phyloP scores from a whole-genome alignment of 345 rosid species.

The Hypericum androsaemum region DNA sequence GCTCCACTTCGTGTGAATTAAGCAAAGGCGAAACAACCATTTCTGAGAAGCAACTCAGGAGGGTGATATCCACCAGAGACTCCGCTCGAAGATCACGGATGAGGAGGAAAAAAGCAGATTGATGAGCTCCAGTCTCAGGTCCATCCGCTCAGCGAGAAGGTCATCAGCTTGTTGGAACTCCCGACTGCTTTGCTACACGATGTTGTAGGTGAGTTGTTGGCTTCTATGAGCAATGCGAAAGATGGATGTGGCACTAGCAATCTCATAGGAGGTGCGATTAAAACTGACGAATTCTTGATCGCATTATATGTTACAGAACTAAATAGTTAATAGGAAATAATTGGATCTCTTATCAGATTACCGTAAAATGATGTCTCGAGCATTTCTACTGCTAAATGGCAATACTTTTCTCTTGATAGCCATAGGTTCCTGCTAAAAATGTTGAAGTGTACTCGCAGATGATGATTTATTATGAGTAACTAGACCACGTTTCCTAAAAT shows the following conservation, averaged over 20 bases:
- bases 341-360: not conserved
- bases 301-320: conserved; percentile 1
- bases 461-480: no score
- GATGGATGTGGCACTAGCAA: conserved; percentile 15
- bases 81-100: conserved; percentile 64
- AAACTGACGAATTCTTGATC: conserved; percentile 12
- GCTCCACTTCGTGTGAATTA: conserved; percentile 20
- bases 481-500: no score
- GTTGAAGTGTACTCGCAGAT: no score
- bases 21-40: conserved; percentile 11
- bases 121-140: conserved; percentile 64
- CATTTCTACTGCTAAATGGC: no score
- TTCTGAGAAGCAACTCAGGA: conserved; percentile 47
- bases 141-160: conserved; percentile 58
- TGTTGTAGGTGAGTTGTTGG: conserved; percentile 36
- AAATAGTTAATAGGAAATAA: not conserved
- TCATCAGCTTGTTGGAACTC: conserved; percentile 54
- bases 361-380: no score
- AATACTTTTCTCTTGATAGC: no score
- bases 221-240: conserved; percentile 35
- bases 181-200: conserved; percentile 52
- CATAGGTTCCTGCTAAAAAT: no score
- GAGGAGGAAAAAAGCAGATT: conserved; percentile 60
- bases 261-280: conserved; percentile 30
- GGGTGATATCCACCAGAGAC: conserved; percentile 72